phyloP scores from a whole-genome alignment of 106 monocot genomes.

The Ottelia alismoides region DNA sequence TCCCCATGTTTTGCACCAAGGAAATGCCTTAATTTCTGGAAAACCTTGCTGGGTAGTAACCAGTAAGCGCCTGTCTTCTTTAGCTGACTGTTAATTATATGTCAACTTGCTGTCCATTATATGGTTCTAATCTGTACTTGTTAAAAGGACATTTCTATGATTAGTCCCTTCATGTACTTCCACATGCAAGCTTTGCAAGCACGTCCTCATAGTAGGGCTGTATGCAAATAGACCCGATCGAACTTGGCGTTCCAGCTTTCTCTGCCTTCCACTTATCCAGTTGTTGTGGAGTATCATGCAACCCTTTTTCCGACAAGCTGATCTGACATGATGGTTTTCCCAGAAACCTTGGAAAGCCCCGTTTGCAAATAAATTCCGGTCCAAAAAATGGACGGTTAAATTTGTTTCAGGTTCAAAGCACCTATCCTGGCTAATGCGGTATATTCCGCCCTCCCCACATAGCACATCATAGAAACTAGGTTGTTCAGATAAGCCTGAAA shows the following conservation, averaged over 20 bases:
- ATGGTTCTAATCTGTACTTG: no score
- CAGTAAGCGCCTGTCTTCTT: no score
- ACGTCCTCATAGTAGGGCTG: slow-evolving; percentile 54
- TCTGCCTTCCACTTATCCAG: slow-evolving; percentile 77
- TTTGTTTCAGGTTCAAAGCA: slow-evolving; percentile 69
- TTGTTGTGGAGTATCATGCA: slow-evolving; percentile 85
- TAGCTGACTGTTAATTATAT: no score
- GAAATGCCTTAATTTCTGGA: no score
- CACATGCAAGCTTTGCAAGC: slow-evolving; percentile 35
- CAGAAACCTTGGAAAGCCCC: slow-evolving; percentile 81
- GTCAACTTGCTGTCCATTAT: no score
- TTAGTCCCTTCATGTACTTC: not conserved
- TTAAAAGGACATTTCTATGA: no score
- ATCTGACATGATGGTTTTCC: slow-evolving; percentile 45
- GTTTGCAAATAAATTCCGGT: slow-evolving; percentile 72
- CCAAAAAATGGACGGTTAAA: slow-evolving; percentile 53
- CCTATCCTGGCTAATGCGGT: slow-evolving; percentile 39
- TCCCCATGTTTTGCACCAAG: no score
- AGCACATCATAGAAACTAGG: slow-evolving; percentile 93
- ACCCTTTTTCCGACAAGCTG: slow-evolving; percentile 39
- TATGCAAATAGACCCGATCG: slow-evolving; percentile 79
- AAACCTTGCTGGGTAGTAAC: no score
- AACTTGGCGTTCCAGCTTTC: slow-evolving; percentile 71
- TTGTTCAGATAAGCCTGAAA: slow-evolving; percentile 71
- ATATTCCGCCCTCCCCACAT: slow-evolving; percentile 60